Evolutionary conservation across 345 rosid species (phyloP).

Genomic region (Pistacia integerrima): DNA sequence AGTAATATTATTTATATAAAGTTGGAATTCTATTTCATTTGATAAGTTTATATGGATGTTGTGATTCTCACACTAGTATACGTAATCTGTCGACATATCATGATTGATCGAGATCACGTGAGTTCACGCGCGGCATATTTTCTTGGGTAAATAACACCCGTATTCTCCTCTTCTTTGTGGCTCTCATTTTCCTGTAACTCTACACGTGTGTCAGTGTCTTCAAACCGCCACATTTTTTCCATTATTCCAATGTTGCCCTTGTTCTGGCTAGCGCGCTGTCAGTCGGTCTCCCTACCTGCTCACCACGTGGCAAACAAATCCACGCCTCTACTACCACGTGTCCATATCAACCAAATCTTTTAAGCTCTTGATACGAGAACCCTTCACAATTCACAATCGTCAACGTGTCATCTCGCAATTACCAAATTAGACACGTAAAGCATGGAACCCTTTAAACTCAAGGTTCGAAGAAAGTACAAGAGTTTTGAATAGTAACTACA

Average conservation of each 20-base stretch:
- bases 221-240: background rate
- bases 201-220: background rate
- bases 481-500: too few relatives aligned
- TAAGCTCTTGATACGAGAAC: background rate
- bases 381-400: background rate
- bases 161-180: background rate
- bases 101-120: too few relatives aligned
- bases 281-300: background rate
- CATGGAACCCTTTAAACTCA: too few relatives aligned
- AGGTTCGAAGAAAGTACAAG: too few relatives aligned
- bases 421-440: slow-evolving; percentile 6
- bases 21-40: too few relatives aligned
- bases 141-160: too few relatives aligned
- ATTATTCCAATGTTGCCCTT: background rate
- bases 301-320: background rate
- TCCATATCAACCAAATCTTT: background rate
- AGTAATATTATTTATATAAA: too few relatives aligned
- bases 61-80: too few relatives aligned
- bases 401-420: background rate
- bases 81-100: too few relatives aligned
- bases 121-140: too few relatives aligned
- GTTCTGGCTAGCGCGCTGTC: background rate
- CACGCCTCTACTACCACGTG: background rate
- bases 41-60: too few relatives aligned
- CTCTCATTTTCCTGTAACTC: background rate